phyloP scores from a whole-genome alignment of 2,329 filamentous ascomycete species.

The Zymoseptoria pseudotritici region DNA sequence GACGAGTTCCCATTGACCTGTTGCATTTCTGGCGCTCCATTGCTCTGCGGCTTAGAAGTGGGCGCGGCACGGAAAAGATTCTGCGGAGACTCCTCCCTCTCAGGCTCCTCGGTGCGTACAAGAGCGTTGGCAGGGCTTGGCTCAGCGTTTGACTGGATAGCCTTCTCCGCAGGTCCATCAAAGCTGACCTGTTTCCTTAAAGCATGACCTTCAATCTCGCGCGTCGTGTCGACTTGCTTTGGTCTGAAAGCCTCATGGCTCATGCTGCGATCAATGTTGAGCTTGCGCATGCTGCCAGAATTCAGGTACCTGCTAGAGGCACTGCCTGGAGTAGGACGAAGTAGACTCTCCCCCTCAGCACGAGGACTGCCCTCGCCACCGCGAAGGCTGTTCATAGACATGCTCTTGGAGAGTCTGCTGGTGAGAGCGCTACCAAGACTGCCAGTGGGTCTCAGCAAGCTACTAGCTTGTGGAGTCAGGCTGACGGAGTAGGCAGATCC shows the following conservation, averaged over 20 bases:
- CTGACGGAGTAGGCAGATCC: constrained; percentile 42
- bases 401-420: constrained; percentile 64
- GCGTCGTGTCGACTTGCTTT: constrained; percentile 13
- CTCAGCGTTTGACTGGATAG: constrained; percentile 35
- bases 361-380: constrained; percentile 57
- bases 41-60: constrained; percentile 31
- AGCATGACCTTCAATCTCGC: constrained; percentile 31
- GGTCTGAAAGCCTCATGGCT: constrained; percentile 56
- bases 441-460: constrained; percentile 52
- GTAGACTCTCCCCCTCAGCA: constrained; percentile 76
- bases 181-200: constrained; percentile 87
- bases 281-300: constrained; percentile 74
- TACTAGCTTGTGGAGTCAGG: constrained; percentile 62
- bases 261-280: constrained; percentile 85
- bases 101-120: constrained; percentile 39
- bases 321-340: constrained; percentile 57
- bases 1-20: constrained; percentile 45
- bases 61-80: constrained; percentile 43
- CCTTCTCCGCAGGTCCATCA: constrained; percentile 52
- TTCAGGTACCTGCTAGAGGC: constrained; percentile 59
- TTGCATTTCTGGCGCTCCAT: constrained; percentile 54
- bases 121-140: constrained; percentile 37
- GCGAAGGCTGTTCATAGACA: constrained; percentile 79
- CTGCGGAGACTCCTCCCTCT: constrained; percentile 43
- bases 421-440: constrained; percentile 55